Base-by-base conservation (phyloP, 2,329 filamentous ascomycete species). In the Pyrenochaeta sp. region DNA sequence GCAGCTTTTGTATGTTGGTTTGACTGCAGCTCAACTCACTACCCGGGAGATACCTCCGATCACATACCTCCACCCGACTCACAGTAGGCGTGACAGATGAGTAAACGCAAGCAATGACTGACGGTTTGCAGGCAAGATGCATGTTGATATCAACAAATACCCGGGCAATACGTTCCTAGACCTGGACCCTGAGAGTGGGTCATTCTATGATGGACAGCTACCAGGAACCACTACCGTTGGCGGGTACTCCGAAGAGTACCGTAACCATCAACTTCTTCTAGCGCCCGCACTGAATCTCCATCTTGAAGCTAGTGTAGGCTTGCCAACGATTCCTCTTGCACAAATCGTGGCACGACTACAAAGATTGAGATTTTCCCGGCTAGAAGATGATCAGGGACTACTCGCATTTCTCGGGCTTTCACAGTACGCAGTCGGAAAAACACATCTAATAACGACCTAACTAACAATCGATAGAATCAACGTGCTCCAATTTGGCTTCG, bases 171-270 rank as follows among this genome's bases (percentile, higher is more conserved):
- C 44, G 7, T 46, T 46, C 32, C 25, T 46, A 5, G 44, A 46
- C 19, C 27, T 46, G 44, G 44, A 46, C n/a, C 44, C 44, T n/a
- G 44, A 46, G 44, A 46, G 44, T 27, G 44, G 44, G 4, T 46
- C 44, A n/a, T 46, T 46, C 12, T 46, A 46, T 12, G 44, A 46
- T 27, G 44, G 44, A 34, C 44, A 30, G 13, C 44, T 46, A 34
- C 44, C 44, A 46, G 44, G 44, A 28, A 46, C 44, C 13, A 46
- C 44, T 7, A 46, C 44, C 12, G 44, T 46, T n/a, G 44, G 44
- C 15, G 44, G 44, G 2, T 46, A 46, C 44, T 46, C 44, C 7
- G 44, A 46, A 34, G 44, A 46, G 10, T 46, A 46, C 27, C 44
- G 44, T 10, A 46, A 25, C 25, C 44, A 46, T 46, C 44, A 46